Conservation (phyloP, 73 alveolate genomes). For the Symbiodinium natans region DNA sequence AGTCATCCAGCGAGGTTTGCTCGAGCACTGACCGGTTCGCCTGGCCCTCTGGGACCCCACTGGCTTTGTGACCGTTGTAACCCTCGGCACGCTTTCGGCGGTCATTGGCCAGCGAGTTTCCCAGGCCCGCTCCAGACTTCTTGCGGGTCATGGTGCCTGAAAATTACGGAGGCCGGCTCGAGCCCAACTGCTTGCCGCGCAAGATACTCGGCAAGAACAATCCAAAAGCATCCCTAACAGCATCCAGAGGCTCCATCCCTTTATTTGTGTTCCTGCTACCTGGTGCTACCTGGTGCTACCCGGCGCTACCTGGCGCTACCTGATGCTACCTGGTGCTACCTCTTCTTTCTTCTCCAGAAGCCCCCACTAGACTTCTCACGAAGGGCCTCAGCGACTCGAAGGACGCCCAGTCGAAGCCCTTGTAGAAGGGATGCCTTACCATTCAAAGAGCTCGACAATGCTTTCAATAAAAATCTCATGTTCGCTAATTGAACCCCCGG, state of each 20-base stretch:
- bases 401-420: slow-evolving; percentile 50
- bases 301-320: too few species aligned
- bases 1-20: slow-evolving; percentile 87
- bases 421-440: slow-evolving; percentile 88
- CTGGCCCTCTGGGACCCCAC: slow-evolving; percentile 80
- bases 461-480: too few species aligned
- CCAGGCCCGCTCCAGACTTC: slow-evolving; percentile 79
- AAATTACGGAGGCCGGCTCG: not conserved
- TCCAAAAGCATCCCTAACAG: not conserved
- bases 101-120: slow-evolving; percentile 72
- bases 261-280: too few species aligned
- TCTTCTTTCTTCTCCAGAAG: too few species aligned
- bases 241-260: not conserved
- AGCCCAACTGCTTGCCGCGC: not conserved
- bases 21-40: slow-evolving; percentile 72
- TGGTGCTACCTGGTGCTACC: too few species aligned
- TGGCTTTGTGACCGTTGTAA: slow-evolving; percentile 38
- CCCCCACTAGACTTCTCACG: not conserved
- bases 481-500: too few species aligned
- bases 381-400: slow-evolving; percentile 39
- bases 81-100: slow-evolving; percentile 48
- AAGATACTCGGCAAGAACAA: not conserved
- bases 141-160: slow-evolving; percentile 56
- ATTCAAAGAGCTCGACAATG: too few species aligned
- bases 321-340: too few species aligned